Base-by-base conservation (phyloP, 441 rosid species). In the Erodium texanum region DNA sequence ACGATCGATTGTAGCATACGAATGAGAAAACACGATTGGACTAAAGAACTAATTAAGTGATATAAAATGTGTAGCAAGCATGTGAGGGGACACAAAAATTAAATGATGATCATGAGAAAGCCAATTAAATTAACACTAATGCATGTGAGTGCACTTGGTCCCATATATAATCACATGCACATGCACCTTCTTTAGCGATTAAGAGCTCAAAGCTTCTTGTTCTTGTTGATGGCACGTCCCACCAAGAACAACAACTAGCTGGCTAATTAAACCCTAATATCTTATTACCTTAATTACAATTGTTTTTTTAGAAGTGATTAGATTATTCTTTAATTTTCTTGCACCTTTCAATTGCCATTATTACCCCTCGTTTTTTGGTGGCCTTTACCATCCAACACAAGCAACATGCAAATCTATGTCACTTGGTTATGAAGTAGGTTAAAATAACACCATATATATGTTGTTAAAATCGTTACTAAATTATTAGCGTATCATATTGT, bases 131-230 rank as follows among this genome's bases (percentile, higher is more conserved):
- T 36, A 36, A 36, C 0, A 45, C 2, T 12, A 14, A 45, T 12
- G 54, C 54, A 45, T 45, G 54, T 45, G 54, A 45, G 10, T 12
- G 54, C 54, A 45, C 54, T 45, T 45, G 54, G 54, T 45, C 54
- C 54, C 54, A 45, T 27, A 27, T 27, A 27, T 45, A 45, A 43
- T 43, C 52, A 43, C 52, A 45, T 45, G 43, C 54, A 45, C 54
- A 45, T 45, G 54, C 54, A 45, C 2, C 6, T 45, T 14, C 8
- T 45, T 45, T 15, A 45, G n/a, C 10, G 16, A 45, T 45, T 15
- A 45, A 45, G 54, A 45, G 54, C 16, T 45, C 16, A 12, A 15
- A 12, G 54, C 54, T 45, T 45, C 54, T 45, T 45, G 54, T 45
- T 43, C 1, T 43, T 45, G 54, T 14, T 45, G 54, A 45, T 45